These are phyloP conservation scores for Juglanconis oblonga DNA, from an alignment of 2,329 filamentous ascomycete genomes.

Conservation along the genomic window DNA sequence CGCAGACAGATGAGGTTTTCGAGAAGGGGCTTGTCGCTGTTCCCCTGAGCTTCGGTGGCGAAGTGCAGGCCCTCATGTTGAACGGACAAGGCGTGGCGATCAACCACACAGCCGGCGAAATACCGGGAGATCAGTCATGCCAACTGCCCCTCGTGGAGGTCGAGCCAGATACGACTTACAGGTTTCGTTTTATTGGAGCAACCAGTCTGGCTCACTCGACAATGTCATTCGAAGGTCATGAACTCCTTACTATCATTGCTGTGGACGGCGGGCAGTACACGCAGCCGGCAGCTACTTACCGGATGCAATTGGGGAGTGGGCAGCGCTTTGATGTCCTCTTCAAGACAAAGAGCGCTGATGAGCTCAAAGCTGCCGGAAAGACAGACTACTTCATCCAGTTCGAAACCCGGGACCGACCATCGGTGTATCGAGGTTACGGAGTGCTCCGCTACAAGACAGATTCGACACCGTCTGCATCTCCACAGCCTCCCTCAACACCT, in stretches of 20 bases:
- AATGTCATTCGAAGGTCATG: slow-evolving; percentile 55
- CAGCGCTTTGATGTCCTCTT: slow-evolving; percentile 61
- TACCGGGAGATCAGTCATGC: slow-evolving; percentile 32
- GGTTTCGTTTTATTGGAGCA: slow-evolving; percentile 57
- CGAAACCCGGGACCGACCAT: slow-evolving; percentile 46
- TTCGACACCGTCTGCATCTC: slow-evolving; percentile 18
- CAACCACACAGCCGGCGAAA: slow-evolving; percentile 25
- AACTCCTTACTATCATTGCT: slow-evolving; percentile 55
- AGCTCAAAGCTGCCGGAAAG: slow-evolving; percentile 36
- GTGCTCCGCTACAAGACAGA: slow-evolving; percentile 39
- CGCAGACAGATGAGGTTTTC: slow-evolving; percentile 49
- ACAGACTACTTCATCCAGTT: slow-evolving; percentile 42
- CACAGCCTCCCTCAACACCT: slow-evolving; percentile 26
- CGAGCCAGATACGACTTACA: slow-evolving; percentile 58
- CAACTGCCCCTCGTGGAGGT: slow-evolving; percentile 53
- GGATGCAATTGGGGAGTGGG: slow-evolving; percentile 54
- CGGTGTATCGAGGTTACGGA: slow-evolving; percentile 43
- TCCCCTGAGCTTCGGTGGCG: slow-evolving; percentile 58
- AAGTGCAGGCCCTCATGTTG: slow-evolving; percentile 53
- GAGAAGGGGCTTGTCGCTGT: slow-evolving; percentile 44
- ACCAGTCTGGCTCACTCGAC: slow-evolving; percentile 53
- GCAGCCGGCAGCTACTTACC: slow-evolving; percentile 40
- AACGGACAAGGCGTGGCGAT: slow-evolving; percentile 52
- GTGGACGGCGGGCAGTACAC: slow-evolving; percentile 58
- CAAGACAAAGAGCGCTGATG: slow-evolving; percentile 44